Base-by-base conservation (phyloP, 2,329 filamentous ascomycete genomes). In the Aspergillus hortae region DNA sequence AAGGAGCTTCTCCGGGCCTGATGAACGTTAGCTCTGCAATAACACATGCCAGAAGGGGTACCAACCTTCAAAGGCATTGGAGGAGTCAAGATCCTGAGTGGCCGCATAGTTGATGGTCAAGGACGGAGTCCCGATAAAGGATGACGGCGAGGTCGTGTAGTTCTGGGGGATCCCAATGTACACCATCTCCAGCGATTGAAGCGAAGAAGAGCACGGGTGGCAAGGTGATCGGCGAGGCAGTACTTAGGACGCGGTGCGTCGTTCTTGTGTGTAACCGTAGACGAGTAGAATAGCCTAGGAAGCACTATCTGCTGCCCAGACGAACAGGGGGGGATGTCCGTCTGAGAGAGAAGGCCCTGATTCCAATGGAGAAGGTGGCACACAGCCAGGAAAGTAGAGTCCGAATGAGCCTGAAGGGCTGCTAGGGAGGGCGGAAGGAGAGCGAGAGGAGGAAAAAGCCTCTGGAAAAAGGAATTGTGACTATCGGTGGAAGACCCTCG, bases 251-350 rank as follows among this genome's bases (percentile, higher is more conserved):
- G 44, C 48, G 44, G 45, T 30, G 49, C 51, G 52, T 53, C 52
- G 48, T 51, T 48, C 55, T 49, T 48, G 33, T 52, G 50, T 46
- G 49, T 49, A 53, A 56, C 56, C 58, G 54, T 58, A 66, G 62
- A 62, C 60, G 63, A 59, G 52, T 55, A 17, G 10, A 23, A 42
- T 15, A 69, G 65, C 65, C 69, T 66, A 81, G 88, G 88, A 88
- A 94, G 90, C 91, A 89, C 90, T 91, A 88, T 90, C 91, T 95
- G 86, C 89, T 85, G 82, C 90, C 85, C 90, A 95, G 90, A 92
- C 89, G 90, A 92, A 92, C 88, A 84, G 90, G 67, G 60, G 67
- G 65, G 88, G 84, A 87, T 81, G 88, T 89, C 81, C 89, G 90
- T 83, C 85, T 89, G 89, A 92, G 89, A 80, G 88, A 94, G 90